These are phyloP conservation scores for Phytophthora pluvialis DNA, from an alignment of 352 stramenopile genomes.

Conservation along the genomic window DNA sequence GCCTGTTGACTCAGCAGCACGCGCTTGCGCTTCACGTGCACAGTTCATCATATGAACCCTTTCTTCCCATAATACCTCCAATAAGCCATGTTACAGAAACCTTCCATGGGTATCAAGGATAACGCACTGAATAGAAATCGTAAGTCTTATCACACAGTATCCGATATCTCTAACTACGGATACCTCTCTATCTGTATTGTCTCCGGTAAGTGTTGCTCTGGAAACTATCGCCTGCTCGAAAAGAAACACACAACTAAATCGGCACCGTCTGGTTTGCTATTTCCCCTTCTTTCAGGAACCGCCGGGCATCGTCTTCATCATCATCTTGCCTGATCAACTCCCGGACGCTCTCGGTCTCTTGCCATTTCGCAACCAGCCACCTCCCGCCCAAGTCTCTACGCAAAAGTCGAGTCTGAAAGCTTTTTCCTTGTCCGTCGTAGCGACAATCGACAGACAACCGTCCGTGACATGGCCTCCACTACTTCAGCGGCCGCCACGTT, in stretches of 20 bases:
- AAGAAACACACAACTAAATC: constrained; percentile 20
- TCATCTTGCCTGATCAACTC: constrained; percentile 4
- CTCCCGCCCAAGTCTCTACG: constrained; percentile 21
- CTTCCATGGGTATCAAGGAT: neutral
- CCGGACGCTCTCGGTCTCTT: constrained; percentile 3
- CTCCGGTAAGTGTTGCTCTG: neutral
- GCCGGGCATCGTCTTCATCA: constrained; percentile 16
- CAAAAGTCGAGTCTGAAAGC: neutral
- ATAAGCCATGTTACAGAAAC: neutral
- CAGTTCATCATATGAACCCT: neutral
- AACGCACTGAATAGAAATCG: neutral
- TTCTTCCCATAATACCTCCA: neutral
- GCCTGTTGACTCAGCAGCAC: constrained; percentile 20
- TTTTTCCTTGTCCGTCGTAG: neutral
- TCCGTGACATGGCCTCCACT: constrained; percentile 18
- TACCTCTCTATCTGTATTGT: neutral
- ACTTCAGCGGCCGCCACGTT: constrained; percentile 12
- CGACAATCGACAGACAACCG: too few species aligned
- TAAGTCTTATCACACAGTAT: neutral
- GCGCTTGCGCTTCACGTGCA: constrained; percentile 18
- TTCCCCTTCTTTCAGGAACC: constrained; percentile 15
- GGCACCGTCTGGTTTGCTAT: constrained; percentile 19
- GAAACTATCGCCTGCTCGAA: constrained; percentile 2
- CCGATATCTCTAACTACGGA: neutral
- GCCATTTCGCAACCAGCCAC: constrained; percentile 32